phyloP scores from a whole-genome alignment of 1,284 basidiomycete genomes.

The Malassezia obtusa region DNA sequence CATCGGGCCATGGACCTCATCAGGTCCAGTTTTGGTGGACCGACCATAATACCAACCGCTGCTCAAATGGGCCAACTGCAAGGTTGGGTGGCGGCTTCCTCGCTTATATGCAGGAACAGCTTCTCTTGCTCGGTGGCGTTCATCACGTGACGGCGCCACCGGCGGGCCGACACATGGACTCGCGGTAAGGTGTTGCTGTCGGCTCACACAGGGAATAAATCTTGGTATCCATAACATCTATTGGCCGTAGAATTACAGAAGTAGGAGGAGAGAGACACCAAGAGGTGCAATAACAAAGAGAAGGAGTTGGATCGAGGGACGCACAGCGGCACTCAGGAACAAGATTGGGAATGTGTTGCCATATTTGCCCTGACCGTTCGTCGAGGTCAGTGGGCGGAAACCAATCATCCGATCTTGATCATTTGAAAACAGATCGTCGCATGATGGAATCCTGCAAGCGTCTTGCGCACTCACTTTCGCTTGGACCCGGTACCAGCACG shows the following conservation, averaged over 20 bases:
- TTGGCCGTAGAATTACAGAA: no score
- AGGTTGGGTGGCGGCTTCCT: no score
- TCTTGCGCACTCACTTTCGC: slow-evolving; percentile 6
- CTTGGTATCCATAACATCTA: no score
- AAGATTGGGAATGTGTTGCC: slow-evolving; percentile 30
- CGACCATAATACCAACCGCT: neutral
- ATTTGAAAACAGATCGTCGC: slow-evolving; percentile 21
- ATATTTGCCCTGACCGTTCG: slow-evolving; percentile 28
- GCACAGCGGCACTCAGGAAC: slow-evolving; percentile 8
- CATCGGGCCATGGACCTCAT: neutral
- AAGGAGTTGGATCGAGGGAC: slow-evolving; percentile 4
- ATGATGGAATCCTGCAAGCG: slow-evolving; percentile 28
- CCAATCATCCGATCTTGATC: slow-evolving; percentile 24
- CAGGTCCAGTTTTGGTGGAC: neutral
- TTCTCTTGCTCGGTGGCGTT: no score
- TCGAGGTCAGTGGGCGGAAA: slow-evolving; percentile 25
- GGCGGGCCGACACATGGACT: no score
- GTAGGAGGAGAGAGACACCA: slow-evolving; percentile 5
- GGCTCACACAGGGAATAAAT: no score
- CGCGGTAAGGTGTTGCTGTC: no score
- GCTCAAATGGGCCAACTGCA: no score
- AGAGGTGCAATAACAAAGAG: slow-evolving; percentile 15
- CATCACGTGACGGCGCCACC: no score
- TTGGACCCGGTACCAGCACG: slow-evolving; percentile 28
- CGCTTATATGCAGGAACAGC: no score